Percentiles rank a stretch among this genome's conserved stretches.
Evolutionary conservation across 2,329 filamentous ascomycete species (phyloP).

Genomic region (Diaporthe citri): DNA sequence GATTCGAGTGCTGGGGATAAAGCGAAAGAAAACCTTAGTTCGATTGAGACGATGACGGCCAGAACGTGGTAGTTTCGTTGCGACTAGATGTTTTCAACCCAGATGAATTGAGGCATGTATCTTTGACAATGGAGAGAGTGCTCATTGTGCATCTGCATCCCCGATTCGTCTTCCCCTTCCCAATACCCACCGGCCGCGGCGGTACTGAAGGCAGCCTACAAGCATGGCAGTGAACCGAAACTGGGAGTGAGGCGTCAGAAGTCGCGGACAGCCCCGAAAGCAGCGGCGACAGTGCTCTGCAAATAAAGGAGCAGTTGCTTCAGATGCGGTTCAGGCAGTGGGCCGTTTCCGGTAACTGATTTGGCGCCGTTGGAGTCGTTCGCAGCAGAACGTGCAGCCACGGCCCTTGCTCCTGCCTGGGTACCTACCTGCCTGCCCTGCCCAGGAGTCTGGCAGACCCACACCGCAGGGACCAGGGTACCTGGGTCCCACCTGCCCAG

Average conservation of each 20-base stretch:
- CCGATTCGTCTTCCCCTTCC: conserved; percentile 23
- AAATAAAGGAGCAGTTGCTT: background rate
- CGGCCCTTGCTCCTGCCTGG: background rate
- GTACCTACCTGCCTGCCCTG: background rate
- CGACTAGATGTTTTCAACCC: conserved; percentile 1
- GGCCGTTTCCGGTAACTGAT: conserved; percentile 15
- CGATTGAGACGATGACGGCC: background rate
- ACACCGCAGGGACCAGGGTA: conserved; percentile 6
- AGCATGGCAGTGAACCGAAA: conserved; percentile 24
- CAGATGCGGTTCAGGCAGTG: background rate
- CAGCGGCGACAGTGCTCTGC: background rate
- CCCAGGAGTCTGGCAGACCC: conserved; percentile 14
- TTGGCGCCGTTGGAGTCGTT: conserved; percentile 12
- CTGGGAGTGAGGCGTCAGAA: conserved; percentile 17
- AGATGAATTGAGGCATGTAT: conserved; percentile 13
- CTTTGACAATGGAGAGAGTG: conserved; percentile 7
- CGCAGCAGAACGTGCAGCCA: background rate
- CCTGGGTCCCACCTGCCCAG: background rate
- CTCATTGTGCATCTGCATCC: background rate
- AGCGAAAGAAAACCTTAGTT: conserved; percentile 15
- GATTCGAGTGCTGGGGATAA: background rate
- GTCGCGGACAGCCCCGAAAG: background rate
- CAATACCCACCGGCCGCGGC: background rate
- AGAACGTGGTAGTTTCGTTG: background rate
- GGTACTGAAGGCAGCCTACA: conserved; percentile 23